A percentile compares a stretch with the other conserved stretches of the same genome.
Conservation (phyloP, 257 asterid genomes). For the Plectranthus barbatus region DNA sequence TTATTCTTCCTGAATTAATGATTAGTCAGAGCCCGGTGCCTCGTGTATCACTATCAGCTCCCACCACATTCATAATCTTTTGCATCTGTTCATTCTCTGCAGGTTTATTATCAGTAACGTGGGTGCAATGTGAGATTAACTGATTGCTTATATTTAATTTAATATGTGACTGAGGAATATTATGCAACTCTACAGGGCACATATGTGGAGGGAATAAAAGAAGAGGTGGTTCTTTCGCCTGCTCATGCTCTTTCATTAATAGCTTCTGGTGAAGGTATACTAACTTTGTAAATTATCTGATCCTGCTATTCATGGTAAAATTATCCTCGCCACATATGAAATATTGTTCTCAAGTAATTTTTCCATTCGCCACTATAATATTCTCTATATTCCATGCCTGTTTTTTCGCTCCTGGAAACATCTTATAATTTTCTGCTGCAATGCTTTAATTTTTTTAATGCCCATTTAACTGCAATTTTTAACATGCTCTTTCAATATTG, state of each 20-base stretch:
- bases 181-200: conserved; percentile 44
- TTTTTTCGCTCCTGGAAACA: conserved; percentile 1
- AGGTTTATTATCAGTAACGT: background rate
- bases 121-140: conserved; percentile 10
- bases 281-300: background rate
- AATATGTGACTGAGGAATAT: background rate
- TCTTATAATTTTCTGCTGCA: background rate
- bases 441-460: background rate
- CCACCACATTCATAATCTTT: too few species aligned
- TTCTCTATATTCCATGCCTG: background rate
- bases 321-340: background rate
- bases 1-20: background rate
- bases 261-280: conserved; percentile 85
- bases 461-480: background rate
- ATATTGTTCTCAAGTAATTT: background rate
- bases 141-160: background rate
- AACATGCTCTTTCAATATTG: conserved; percentile 9
- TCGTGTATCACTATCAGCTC: background rate
- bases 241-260: conserved; percentile 88
- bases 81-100: too few species aligned
- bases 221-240: conserved; percentile 82
- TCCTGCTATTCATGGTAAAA: background rate
- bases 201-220: conserved; percentile 80
- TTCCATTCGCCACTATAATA: background rate
- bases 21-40: background rate